Evolutionary conservation across 2,329 filamentous ascomycete genomes (phyloP), one percentile per base, ranked within the genome.

Genomic region (Alternaria dauci): DNA sequence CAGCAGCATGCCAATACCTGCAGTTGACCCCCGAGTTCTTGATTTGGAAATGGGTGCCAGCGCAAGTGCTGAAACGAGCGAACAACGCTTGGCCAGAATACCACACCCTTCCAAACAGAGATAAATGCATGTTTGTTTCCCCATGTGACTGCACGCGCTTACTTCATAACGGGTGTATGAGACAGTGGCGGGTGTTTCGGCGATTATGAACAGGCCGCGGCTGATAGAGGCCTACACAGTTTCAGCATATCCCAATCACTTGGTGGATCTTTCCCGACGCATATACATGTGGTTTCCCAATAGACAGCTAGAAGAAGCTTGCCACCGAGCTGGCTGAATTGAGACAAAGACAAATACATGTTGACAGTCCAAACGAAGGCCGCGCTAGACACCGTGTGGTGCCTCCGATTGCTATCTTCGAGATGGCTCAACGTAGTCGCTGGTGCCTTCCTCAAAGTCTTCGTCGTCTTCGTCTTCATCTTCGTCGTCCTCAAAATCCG

Each of bases 391-490:
- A 28, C 6, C 7, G 34, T 52, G 11, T 30, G 50, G 14, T 25
- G 32, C 47, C 41, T 16, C 12, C 8, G 9, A n/a, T 36, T 38
- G 41, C 44, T 57, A 60, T 58, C 64, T 58, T 51, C 55, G 62
- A 20, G 62, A 38, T 14, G 65, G 48, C 11, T 63, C 63, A 16
- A 66, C 25, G n/a, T 63, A 67, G 39, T 70, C 67, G 26, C 67
- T 70, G 3, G 58, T 43, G 46, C 56, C 55, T 18, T 59, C 59
- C 4, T 50, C 46, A 50, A 50, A 50, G 18, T 38, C 30, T 1
- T 50, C 30, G 23, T 50, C 46, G 32, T 14, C 36, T n/a, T 50
- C 46, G 30, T 34, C 46, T 8, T 65, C 59, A 14, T 69, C 62
- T 14, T 68, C 62, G 39, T 66, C 52, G 6, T 59, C 47, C 8